Evolutionary conservation across 441 rosid species (phyloP), one percentile per base, ranked within the genome.

Genomic region (Monsonia emarginata): DNA sequence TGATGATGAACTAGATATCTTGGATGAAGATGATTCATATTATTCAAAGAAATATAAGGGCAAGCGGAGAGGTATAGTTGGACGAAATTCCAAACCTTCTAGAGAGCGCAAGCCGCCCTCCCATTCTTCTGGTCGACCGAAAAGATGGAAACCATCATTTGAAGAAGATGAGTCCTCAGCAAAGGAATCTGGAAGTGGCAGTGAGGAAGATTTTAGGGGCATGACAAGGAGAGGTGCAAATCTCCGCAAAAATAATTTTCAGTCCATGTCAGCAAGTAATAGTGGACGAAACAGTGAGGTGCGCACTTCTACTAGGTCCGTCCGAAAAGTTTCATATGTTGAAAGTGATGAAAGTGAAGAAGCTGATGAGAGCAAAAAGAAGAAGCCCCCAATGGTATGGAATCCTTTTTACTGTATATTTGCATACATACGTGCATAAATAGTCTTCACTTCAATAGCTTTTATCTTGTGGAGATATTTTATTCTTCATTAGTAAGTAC

Each of bases 331-430:
- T 40, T 95, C 99, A 31, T 95, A 95, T 84, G 98, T 85, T 65
- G 99, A 95, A 84, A 95, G 98, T 76, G 99, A 95, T 58, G 99
- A 87, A 80, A 95, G 97, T 77, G 99, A 95, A 83, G 98, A 88
- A 68, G 71, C 75, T 66, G 98, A 88, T 79, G 98, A 90, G 75
- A 84, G 84, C 69, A 90, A 75, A 81, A 84, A 73, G 83, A 83
- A 77, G 65, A 95, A 85, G 75, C 59, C 72, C 19, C 96, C 75
- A 64, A 90, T 90, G 98, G 99, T 95, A 79, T 67, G 44, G 44
- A 70, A 50, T 67, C 31, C 68, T 58, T 65, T 21, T 30, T 46
- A 61, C 32, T 31, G 26, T 31, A 19, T 30, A 18, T 31, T 31
- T 6, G 14, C 28, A 7, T 61, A 5, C 25, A 61, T 61, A 18